A percentile compares a stretch with the other conserved stretches of the same genome.
phyloP scores from a whole-genome alignment of 2,329 filamentous ascomycete species.

The Calonectria pteridis region DNA sequence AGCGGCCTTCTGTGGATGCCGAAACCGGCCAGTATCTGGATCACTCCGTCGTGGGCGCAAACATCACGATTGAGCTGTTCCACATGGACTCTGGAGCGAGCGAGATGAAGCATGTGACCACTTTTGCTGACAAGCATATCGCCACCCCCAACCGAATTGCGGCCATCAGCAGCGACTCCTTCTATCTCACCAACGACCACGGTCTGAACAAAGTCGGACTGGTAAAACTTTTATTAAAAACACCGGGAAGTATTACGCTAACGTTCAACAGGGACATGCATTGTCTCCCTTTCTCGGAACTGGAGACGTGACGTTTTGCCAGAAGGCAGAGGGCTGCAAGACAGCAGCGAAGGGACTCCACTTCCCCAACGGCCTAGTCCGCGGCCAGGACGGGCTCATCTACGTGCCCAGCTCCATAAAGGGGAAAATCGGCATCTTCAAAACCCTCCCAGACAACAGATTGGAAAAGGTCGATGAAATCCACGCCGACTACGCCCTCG shows the following conservation, averaged over 20 bases:
- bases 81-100: background rate
- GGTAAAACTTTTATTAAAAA: background rate
- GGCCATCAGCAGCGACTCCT: background rate
- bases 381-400: slow-evolving; percentile 41
- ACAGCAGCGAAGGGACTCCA: slow-evolving; percentile 35
- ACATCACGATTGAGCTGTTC: slow-evolving; percentile 37
- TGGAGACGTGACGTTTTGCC: slow-evolving; percentile 48
- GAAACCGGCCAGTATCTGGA: slow-evolving; percentile 21
- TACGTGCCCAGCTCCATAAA: slow-evolving; percentile 47
- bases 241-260: background rate
- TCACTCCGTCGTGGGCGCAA: slow-evolving; percentile 28
- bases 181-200: slow-evolving; percentile 40
- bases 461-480: slow-evolving; percentile 32
- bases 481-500: slow-evolving; percentile 23
- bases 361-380: slow-evolving; percentile 49
- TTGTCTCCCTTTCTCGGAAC: slow-evolving; percentile 40
- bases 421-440: slow-evolving; percentile 36
- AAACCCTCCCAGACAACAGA: background rate
- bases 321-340: slow-evolving; percentile 33
- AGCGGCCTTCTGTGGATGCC: slow-evolving; percentile 29
- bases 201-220: slow-evolving; percentile 31
- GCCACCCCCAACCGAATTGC: slow-evolving; percentile 40
- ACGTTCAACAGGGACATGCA: slow-evolving; percentile 14
- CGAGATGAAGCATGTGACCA: slow-evolving; percentile 35
- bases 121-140: slow-evolving; percentile 30